These are phyloP conservation scores for Chaetomium fimeti DNA, from an alignment of 495 filamentous ascomycete genomes.

Conservation along the genomic window DNA sequence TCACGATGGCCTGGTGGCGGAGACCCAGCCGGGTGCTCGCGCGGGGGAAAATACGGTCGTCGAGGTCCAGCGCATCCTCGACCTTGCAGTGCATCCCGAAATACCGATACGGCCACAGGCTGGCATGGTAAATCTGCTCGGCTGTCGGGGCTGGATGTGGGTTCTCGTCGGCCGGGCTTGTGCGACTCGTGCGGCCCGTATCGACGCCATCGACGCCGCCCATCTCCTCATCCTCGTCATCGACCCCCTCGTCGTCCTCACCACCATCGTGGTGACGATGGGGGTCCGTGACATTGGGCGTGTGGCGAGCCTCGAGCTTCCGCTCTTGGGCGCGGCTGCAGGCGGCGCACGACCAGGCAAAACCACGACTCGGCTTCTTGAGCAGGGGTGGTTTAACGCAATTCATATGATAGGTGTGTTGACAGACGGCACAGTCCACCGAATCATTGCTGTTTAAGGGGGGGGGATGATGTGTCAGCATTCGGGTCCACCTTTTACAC, in stretches of 20 bases:
- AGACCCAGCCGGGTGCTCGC: slow-evolving; percentile 91
- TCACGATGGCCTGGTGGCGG: slow-evolving; percentile 85
- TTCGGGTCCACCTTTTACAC: slow-evolving; percentile 19
- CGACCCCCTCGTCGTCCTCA: slow-evolving; percentile 47
- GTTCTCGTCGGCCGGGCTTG: slow-evolving; percentile 57
- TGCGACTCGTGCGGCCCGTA: slow-evolving; percentile 56
- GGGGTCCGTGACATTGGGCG: slow-evolving; percentile 57
- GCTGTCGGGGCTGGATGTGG: slow-evolving; percentile 70
- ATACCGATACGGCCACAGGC: slow-evolving; percentile 95
- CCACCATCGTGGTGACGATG: slow-evolving; percentile 26
- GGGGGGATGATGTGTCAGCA: slow-evolving; percentile 34
- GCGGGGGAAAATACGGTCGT: slow-evolving; percentile 95
- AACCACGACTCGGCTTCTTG: slow-evolving; percentile 96
- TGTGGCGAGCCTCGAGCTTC: slow-evolving; percentile 87
- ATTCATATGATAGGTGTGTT: slow-evolving; percentile 96
- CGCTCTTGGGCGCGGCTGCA: slow-evolving; percentile 93
- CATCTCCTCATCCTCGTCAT: slow-evolving; percentile 76
- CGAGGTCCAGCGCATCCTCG: slow-evolving; percentile 95
- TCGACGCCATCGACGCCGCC: slow-evolving; percentile 76
- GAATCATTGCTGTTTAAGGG: slow-evolving; percentile 69
- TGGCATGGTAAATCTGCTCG: slow-evolving; percentile 87
- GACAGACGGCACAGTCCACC: slow-evolving; percentile 94
- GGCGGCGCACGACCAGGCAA: slow-evolving; percentile 95
- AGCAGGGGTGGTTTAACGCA: slow-evolving; percentile 89
- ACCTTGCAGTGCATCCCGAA: slow-evolving; percentile 92